Evolutionary conservation across 202 grass and related monocot species (phyloP).

Genomic region (Zizania palustris): DNA sequence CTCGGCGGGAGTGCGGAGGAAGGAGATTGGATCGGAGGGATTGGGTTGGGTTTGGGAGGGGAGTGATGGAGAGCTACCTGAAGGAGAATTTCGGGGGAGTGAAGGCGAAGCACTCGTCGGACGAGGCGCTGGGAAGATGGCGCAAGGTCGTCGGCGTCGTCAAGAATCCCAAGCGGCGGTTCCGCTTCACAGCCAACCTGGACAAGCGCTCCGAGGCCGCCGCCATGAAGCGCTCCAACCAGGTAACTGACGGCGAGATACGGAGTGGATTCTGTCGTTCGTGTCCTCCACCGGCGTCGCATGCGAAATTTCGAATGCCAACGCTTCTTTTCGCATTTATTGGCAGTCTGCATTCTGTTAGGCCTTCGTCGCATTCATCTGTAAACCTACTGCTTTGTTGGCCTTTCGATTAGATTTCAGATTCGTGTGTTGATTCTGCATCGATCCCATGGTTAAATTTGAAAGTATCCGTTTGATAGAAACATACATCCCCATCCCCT

Average conservation of each 20-base stretch:
- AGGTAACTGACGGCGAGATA: constrained; percentile 37
- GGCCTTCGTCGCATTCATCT: too few relatives aligned
- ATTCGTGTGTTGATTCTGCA: too few relatives aligned
- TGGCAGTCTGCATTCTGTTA: too few relatives aligned
- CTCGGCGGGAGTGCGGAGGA: background rate
- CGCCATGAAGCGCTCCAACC: constrained; percentile 79
- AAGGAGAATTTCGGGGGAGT: constrained; percentile 86
- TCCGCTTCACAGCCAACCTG: constrained; percentile 95
- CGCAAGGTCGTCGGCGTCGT: constrained; percentile 80
- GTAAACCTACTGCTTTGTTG: too few relatives aligned
- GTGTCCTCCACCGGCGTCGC: background rate
- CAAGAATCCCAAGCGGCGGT: constrained; percentile 91
- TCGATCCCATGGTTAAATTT: too few relatives aligned
- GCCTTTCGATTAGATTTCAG: too few relatives aligned
- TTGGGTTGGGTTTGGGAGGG: too few relatives aligned
- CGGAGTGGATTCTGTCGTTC: background rate
- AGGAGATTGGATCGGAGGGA: too few relatives aligned
- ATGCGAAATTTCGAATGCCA: background rate
- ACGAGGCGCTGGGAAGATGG: constrained; percentile 78
- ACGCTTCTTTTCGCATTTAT: background rate
- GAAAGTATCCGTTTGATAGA: too few relatives aligned
- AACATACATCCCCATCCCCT: too few relatives aligned
- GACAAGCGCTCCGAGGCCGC: constrained; percentile 74
- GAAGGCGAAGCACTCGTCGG: constrained; percentile 79
- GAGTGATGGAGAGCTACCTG: constrained; percentile 84